Percentiles rank a stretch among this genome's conserved stretches.
Conservation (phyloP, 106 monocot species). For the Allium sativum region DNA sequence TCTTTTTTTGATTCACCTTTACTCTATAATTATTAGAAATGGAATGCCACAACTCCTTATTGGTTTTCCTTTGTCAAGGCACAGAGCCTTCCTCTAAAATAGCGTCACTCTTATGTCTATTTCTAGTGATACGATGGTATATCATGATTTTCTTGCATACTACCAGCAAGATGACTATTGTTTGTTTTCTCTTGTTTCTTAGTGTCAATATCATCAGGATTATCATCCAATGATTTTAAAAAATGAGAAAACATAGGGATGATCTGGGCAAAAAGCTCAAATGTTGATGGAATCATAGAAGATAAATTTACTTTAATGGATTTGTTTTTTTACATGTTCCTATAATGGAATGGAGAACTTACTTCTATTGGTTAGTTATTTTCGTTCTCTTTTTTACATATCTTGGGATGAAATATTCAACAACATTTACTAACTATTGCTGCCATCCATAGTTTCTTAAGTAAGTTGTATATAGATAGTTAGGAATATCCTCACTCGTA, state of each 20-base stretch:
- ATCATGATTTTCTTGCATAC: background rate
- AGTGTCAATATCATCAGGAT: slow-evolving; percentile 12
- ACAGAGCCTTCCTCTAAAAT: background rate
- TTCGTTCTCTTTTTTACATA: background rate
- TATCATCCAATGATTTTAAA: slow-evolving; percentile 22
- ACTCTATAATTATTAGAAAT: background rate
- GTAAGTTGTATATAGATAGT: slow-evolving; percentile 52
- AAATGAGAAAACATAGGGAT: slow-evolving; percentile 56
- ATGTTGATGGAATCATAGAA: slow-evolving; percentile 17
- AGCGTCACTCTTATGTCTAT: background rate
- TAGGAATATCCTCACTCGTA: slow-evolving; percentile 93
- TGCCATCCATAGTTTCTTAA: slow-evolving; percentile 57
- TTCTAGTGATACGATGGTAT: background rate
- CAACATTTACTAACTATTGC: slow-evolving; percentile 4
- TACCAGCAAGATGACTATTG: background rate
- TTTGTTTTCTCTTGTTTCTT: slow-evolving; percentile 1
- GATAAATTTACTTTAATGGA: slow-evolving; percentile 63
- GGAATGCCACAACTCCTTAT: background rate
- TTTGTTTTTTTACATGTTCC: slow-evolving; percentile 85
- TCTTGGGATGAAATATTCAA: background rate
- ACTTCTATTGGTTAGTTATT: slow-evolving; percentile 60
- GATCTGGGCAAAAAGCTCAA: slow-evolving; percentile 53
- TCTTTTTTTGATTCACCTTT: background rate
- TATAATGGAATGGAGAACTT: slow-evolving; percentile 85
- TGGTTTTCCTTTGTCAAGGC: background rate